A percentile compares a stretch with the other conserved stretches of the same genome.
phyloP scores from a whole-genome alignment of 352 stramenopile species.

The Globisporangium perplexum region DNA sequence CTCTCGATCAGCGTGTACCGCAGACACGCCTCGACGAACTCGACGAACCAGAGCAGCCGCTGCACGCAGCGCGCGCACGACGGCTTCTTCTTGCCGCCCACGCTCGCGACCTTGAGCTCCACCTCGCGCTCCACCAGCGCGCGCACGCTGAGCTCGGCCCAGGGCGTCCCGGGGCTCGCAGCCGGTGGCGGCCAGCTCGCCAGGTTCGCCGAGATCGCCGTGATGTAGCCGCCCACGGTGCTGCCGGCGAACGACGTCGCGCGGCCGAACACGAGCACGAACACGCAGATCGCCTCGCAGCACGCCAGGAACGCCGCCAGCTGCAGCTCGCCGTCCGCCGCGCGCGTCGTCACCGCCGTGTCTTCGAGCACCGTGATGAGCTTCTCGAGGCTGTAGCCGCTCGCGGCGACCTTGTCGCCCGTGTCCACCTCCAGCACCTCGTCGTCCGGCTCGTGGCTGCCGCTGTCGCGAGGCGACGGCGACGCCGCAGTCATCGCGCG shows the following conservation, averaged over 20 bases:
- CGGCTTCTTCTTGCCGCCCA: conserved; percentile 81
- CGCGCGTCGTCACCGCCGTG: conserved; percentile 23
- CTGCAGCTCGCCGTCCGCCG: conserved; percentile 30
- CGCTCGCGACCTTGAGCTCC: conserved; percentile 38
- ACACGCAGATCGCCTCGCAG: conserved; percentile 61
- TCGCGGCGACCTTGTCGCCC: conserved; percentile 31
- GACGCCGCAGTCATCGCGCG: not conserved
- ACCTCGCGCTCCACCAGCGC: conserved; percentile 62
- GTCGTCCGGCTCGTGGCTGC: conserved; percentile 31
- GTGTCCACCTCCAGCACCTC: conserved; percentile 51
- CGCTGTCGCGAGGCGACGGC: not conserved
- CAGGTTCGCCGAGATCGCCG: conserved; percentile 61
- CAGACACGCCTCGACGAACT: conserved; percentile 78
- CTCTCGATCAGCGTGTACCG: conserved; percentile 63
- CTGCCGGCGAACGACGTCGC: conserved; percentile 77
- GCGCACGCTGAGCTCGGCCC: conserved; percentile 52
- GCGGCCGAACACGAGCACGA: conserved; percentile 73
- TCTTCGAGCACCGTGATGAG: conserved; percentile 33
- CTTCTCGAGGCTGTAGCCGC: conserved; percentile 41
- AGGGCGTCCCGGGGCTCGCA: conserved; percentile 19
- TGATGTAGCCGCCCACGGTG: conserved; percentile 70
- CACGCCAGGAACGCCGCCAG: conserved; percentile 42
- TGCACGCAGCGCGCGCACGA: conserved; percentile 68
- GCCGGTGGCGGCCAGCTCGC: conserved; percentile 28
- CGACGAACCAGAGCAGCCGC: conserved; percentile 75